Conservation (phyloP, 352 stramenopile species). For the Phytophthora capsici region DNA sequence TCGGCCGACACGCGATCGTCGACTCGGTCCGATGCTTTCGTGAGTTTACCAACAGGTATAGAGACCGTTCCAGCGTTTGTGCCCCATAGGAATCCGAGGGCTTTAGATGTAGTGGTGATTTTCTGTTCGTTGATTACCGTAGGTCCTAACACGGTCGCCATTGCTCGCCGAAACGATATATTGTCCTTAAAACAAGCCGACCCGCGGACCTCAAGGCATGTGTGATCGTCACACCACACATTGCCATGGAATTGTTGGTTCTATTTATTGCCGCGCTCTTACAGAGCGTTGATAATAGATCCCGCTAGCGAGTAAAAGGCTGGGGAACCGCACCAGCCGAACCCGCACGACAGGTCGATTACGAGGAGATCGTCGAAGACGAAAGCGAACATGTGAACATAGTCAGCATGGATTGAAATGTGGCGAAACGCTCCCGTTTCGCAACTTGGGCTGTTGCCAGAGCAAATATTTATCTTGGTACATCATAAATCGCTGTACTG, state of each 20-base stretch:
- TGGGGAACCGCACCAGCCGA: no score
- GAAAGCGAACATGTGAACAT: slow-evolving; percentile 33
- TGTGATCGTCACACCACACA: slow-evolving; percentile 37
- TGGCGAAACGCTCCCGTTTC: no score
- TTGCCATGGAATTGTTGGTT: slow-evolving; percentile 13
- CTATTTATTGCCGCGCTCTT: background rate
- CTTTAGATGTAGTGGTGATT: slow-evolving; percentile 17
- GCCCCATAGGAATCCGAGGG: slow-evolving; percentile 19
- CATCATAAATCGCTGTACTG: no score
- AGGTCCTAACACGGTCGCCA: no score
- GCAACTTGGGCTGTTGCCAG: no score
- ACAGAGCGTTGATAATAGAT: slow-evolving; percentile 22
- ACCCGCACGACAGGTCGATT: slow-evolving; percentile 26
- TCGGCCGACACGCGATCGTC: background rate
- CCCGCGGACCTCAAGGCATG: slow-evolving; percentile 16
- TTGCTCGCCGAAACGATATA: slow-evolving; percentile 6
- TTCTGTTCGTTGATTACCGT: slow-evolving; percentile 9
- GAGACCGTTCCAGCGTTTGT: slow-evolving; percentile 6
- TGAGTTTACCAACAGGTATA: slow-evolving; percentile 12
- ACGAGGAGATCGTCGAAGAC: slow-evolving; percentile 17
- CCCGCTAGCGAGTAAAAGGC: slow-evolving; percentile 33
- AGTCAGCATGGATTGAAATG: slow-evolving; percentile 22
- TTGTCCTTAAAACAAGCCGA: slow-evolving; percentile 16
- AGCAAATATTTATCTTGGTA: no score
- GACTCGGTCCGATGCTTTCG: background rate